A percentile compares a stretch with the other conserved stretches of the same genome.
phyloP scores from a whole-genome alignment of 2,329 filamentous ascomycete genomes.

The Lasiodiplodia citricola region DNA sequence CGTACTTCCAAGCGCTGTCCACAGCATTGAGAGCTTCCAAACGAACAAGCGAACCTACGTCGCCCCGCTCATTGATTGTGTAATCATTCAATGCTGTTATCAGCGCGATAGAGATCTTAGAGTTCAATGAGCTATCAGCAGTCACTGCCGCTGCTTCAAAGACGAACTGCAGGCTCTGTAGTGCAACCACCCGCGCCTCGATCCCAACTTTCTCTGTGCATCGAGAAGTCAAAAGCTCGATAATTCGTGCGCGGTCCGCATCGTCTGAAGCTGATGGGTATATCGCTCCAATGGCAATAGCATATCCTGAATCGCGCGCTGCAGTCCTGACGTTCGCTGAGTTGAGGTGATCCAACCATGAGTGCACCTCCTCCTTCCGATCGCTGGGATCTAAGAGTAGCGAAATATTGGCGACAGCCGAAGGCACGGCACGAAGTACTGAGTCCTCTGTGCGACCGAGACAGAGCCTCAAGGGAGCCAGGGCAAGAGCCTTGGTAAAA shows the following conservation, averaged over 20 bases:
- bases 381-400: constrained; percentile 30
- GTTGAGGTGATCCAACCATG: constrained; percentile 40
- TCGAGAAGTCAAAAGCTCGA: constrained; percentile 43
- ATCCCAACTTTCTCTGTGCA: constrained; percentile 46
- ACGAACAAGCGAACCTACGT: constrained; percentile 86
- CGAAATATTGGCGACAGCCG: constrained; percentile 33
- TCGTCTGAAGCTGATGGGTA: constrained; percentile 30
- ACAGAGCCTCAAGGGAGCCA: constrained; percentile 38
- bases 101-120: constrained; percentile 39
- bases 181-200: constrained; percentile 51
- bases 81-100: constrained; percentile 77
- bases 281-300: constrained; percentile 51
- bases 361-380: constrained; percentile 31
- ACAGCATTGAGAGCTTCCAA: constrained; percentile 76
- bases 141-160: constrained; percentile 28
- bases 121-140: constrained; percentile 26
- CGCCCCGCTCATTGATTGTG: constrained; percentile 84
- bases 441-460: constrained; percentile 42
- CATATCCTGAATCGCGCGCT: constrained; percentile 48
- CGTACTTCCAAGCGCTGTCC: constrained; percentile 47
- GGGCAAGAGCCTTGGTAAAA: constrained; percentile 5
- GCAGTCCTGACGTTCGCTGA: constrained; percentile 48
- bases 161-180: constrained; percentile 47
- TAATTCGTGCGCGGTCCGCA: constrained; percentile 35
- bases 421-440: constrained; percentile 39